Percentiles rank a stretch among this genome's conserved stretches.
Conservation (phyloP, 106 monocot species). For the Xerophyta viscosa region DNA sequence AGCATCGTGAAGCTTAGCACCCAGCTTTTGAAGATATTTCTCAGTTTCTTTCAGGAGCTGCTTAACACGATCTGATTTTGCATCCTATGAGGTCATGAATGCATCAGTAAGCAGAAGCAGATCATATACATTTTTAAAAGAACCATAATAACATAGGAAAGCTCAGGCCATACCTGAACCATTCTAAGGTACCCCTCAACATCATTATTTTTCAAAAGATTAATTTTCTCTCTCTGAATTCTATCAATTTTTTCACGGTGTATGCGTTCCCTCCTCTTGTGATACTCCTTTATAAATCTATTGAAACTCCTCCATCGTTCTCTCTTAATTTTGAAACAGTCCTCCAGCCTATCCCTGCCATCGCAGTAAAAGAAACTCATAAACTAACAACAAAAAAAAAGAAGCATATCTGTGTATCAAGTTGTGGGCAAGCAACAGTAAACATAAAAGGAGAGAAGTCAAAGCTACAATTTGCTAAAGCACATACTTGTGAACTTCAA, state of each 20-base stretch:
- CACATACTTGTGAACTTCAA: constrained; percentile 75
- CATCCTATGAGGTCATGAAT: constrained; percentile 46
- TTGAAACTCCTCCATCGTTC: constrained; percentile 85
- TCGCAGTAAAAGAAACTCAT: constrained; percentile 2
- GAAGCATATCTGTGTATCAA: not conserved
- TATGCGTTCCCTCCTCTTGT: constrained; percentile 88
- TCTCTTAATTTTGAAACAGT: constrained; percentile 78
- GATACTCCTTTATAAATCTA: constrained; percentile 83
- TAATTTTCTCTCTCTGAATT: constrained; percentile 98
- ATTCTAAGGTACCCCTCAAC: constrained; percentile 98
- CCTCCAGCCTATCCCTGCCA: constrained; percentile 87
- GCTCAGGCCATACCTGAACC: constrained; percentile 67
- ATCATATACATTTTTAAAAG: constrained; percentile 11
- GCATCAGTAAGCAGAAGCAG: not conserved
- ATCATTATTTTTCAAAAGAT: constrained; percentile 96
- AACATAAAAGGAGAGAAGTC: not conserved
- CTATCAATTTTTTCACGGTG: constrained; percentile 93
- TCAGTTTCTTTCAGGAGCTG: constrained; percentile 98
- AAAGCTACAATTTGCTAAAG: constrained; percentile 1
- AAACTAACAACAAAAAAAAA: not conserved
- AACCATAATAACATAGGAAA: constrained; percentile 5
- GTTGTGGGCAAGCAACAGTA: not conserved
- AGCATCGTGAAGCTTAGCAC: constrained; percentile 77
- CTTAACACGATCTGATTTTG: constrained; percentile 97
- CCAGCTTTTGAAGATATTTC: constrained; percentile 92